Percentiles rank a stretch among this genome's conserved stretches.
Evolutionary conservation across 2,329 filamentous ascomycete genomes (phyloP).

Genomic region (Huntiella abstrusa): DNA sequence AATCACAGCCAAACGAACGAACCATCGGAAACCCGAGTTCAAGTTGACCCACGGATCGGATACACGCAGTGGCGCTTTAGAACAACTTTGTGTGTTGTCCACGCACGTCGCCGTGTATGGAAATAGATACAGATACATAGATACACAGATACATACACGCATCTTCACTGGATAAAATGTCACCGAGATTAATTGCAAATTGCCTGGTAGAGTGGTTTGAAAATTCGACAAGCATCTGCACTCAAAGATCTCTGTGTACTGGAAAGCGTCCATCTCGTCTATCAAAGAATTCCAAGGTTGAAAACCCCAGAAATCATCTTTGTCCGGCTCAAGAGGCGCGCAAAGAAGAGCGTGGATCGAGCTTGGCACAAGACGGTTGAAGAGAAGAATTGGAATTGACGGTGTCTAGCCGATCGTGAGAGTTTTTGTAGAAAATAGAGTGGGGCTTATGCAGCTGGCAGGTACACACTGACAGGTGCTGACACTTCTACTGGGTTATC

Average conservation of each 20-base stretch:
- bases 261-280: slow-evolving; percentile 7
- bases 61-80: not conserved
- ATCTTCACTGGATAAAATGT: slow-evolving; percentile 5
- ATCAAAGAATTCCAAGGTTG: not conserved
- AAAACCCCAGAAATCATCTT: not conserved
- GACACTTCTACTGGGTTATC: too few species aligned
- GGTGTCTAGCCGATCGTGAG: not conserved
- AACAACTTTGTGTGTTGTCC: not conserved
- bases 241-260: slow-evolving; percentile 11
- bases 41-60: too few species aligned
- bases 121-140: not conserved
- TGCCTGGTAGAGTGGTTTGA: slow-evolving; percentile 2
- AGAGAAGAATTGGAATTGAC: not conserved
- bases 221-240: slow-evolving; percentile 10
- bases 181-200: slow-evolving; percentile 12
- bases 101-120: not conserved
- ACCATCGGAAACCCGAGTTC: too few species aligned
- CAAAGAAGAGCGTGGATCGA: slow-evolving; percentile 4
- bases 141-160: not conserved
- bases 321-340: slow-evolving; percentile 10
- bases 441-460: too few species aligned
- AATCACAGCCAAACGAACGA: not conserved
- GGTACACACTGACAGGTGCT: too few species aligned
- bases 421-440: too few species aligned
- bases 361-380: slow-evolving; percentile 10